phyloP scores from a whole-genome alignment of 2,329 filamentous ascomycete genomes.

The Aspergillus felis region DNA sequence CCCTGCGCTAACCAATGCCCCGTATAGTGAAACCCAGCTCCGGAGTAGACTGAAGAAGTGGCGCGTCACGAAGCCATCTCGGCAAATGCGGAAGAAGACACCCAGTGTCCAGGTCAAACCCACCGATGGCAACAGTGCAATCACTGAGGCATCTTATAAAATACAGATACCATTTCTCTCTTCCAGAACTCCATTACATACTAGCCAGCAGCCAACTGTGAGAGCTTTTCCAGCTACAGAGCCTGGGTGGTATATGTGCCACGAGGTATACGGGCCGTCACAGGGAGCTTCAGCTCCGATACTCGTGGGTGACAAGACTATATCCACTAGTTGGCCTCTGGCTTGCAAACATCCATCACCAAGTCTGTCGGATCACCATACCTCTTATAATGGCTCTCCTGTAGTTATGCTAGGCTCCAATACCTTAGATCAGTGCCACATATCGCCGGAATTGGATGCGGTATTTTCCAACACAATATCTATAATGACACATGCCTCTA shows the following conservation, averaged over 20 bases:
- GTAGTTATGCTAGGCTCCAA: constrained; percentile 16
- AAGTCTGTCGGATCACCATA: constrained; percentile 20
- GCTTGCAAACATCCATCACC: constrained; percentile 20
- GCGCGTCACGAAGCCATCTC: constrained; percentile 43
- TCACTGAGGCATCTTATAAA: constrained; percentile 14
- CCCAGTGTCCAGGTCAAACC: constrained; percentile 14
- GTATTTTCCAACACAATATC: constrained; percentile 25
- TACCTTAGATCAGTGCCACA: constrained; percentile 25
- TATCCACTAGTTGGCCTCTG: constrained; percentile 18
- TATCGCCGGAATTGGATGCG: constrained; percentile 21
- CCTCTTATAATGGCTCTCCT: constrained; percentile 17
- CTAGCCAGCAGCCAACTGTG: constrained; percentile 5
- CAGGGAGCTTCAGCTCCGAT: constrained; percentile 7
- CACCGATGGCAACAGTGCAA: constrained; percentile 19
- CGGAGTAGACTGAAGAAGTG: constrained; percentile 44
- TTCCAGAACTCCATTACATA: constrained; percentile 7
- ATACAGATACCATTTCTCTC: constrained; percentile 8
- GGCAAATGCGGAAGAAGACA: constrained; percentile 40
- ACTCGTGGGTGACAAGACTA: constrained; percentile 7
- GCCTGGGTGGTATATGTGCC: constrained; percentile 16
- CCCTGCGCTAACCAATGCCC: not conserved
- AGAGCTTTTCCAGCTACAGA: constrained; percentile 5
- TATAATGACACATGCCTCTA: constrained; percentile 22
- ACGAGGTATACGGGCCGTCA: constrained; percentile 9
- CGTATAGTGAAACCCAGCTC: constrained; percentile 41